Evolutionary conservation across 2,329 filamentous ascomycete species (phyloP).

Genomic region (Phoma herbarum): DNA sequence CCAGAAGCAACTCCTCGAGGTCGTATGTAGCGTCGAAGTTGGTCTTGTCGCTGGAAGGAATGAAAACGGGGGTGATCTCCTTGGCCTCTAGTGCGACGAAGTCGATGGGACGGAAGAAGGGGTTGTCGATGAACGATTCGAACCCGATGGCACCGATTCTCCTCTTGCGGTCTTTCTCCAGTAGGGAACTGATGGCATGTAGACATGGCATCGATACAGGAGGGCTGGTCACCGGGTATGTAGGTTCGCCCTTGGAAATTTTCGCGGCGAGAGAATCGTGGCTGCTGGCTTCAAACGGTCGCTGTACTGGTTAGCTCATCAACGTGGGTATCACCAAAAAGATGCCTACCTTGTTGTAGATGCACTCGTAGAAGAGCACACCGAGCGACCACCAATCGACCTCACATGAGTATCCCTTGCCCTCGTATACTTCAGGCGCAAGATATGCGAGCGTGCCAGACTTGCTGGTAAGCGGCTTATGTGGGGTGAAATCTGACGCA

Average conservation of each 20-base stretch:
- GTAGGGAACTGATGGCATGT: slow-evolving; percentile 83
- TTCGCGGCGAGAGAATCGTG: slow-evolving; percentile 81
- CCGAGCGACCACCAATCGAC: slow-evolving; percentile 99
- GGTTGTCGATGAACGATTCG: slow-evolving; percentile 84
- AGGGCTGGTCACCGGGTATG: slow-evolving; percentile 91
- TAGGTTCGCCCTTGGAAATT: slow-evolving; percentile 82
- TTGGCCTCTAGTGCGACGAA: slow-evolving; percentile 87
- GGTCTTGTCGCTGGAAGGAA: slow-evolving; percentile 94
- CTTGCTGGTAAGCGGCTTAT: slow-evolving; percentile 88
- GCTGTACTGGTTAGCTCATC: slow-evolving; percentile 58
- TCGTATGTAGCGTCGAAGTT: slow-evolving; percentile 99
- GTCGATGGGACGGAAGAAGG: slow-evolving; percentile 87
- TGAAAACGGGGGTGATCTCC: slow-evolving; percentile 88
- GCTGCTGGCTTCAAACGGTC: slow-evolving; percentile 90
- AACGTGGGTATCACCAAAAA: no score
- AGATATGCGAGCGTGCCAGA: slow-evolving; percentile 96
- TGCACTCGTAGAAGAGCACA: slow-evolving; percentile 99
- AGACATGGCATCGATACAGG: slow-evolving; percentile 88
- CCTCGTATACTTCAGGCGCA: slow-evolving; percentile 92
- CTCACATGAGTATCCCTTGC: slow-evolving; percentile 85
- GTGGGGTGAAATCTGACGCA: slow-evolving; percentile 87
- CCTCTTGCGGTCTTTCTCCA: slow-evolving; percentile 80
- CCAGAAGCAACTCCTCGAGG: slow-evolving; percentile 88
- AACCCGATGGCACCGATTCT: slow-evolving; percentile 85
- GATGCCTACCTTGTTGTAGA: slow-evolving; percentile 87